These are phyloP conservation scores for Somion occarium DNA, from an alignment of 1,284 basidiomycete genomes.

Conservation along the genomic window DNA sequence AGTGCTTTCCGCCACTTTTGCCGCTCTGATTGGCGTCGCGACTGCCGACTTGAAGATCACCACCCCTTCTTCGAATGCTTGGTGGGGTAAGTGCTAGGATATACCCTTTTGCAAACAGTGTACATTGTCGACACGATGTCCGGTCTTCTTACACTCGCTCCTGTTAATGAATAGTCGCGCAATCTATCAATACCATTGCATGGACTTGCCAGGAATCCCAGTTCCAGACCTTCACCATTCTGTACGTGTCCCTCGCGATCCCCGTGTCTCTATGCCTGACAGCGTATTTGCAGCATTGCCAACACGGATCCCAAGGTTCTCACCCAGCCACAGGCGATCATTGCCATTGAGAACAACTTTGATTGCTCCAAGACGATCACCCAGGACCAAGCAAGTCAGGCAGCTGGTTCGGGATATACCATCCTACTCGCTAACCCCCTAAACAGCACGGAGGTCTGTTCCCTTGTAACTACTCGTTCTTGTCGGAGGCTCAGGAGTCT, in stretches of 20 bases:
- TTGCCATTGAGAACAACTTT: constrained; percentile 48
- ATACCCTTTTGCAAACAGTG: background rate
- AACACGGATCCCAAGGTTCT: constrained; percentile 35
- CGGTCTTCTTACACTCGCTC: too few relatives aligned
- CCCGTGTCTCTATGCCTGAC: background rate
- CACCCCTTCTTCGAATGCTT: constrained; percentile 31
- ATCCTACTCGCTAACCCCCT: constrained; percentile 52
- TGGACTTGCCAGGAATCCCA: constrained; percentile 37
- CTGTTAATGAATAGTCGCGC: constrained; percentile 19
- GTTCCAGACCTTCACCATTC: constrained; percentile 33
- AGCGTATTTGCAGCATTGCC: constrained; percentile 27
- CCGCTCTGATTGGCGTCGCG: constrained; percentile 31
- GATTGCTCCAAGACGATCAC: constrained; percentile 58
- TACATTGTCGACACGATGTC: too few relatives aligned
- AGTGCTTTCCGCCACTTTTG: constrained; percentile 26
- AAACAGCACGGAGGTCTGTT: constrained; percentile 50
- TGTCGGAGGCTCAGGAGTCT: constrained; percentile 5
- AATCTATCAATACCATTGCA: constrained; percentile 32
- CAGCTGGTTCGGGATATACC: constrained; percentile 46
- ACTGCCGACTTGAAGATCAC: constrained; percentile 33
- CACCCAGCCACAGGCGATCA: constrained; percentile 33
- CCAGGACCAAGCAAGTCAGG: constrained; percentile 38
- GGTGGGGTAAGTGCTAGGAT: constrained; percentile 41
- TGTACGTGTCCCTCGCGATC: constrained; percentile 29
- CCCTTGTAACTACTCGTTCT: background rate